Percentiles rank a stretch among this genome's conserved stretches.
phyloP scores from a whole-genome alignment of 345 rosid genomes.

The Brassica nigra region DNA sequence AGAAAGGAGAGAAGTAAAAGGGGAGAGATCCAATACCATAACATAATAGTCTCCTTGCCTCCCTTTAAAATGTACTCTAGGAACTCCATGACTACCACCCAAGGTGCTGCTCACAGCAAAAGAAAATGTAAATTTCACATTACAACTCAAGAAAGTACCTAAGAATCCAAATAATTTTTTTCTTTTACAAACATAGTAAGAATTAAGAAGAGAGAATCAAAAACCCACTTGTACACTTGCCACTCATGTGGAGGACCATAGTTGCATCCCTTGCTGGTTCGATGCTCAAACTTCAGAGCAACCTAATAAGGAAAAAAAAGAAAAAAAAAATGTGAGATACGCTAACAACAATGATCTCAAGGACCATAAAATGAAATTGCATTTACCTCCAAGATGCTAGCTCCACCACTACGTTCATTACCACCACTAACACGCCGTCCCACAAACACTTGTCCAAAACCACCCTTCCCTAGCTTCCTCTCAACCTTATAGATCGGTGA shows the following conservation, averaged over 20 bases:
- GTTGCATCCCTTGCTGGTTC: slow-evolving; percentile 95
- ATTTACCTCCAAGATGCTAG: slow-evolving; percentile 81
- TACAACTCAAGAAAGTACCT: neutral
- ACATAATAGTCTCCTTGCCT: slow-evolving; percentile 96
- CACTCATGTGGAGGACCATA: slow-evolving; percentile 98
- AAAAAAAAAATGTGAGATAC: neutral
- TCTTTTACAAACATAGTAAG: neutral
- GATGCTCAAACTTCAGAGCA: slow-evolving; percentile 95
- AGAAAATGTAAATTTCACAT: slow-evolving; percentile 2
- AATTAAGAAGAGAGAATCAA: neutral
- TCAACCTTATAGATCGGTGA: slow-evolving; percentile 88
- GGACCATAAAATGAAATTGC: too few species aligned
- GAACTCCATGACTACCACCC: slow-evolving; percentile 97
- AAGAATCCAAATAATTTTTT: neutral
- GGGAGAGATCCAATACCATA: slow-evolving; percentile 56
- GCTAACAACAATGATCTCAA: too few species aligned
- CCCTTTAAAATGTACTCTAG: slow-evolving; percentile 89
- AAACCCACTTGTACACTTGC: slow-evolving; percentile 89
- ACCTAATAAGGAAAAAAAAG: slow-evolving; percentile 52
- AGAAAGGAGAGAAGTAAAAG: slow-evolving; percentile 20
- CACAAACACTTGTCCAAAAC: slow-evolving; percentile 98
- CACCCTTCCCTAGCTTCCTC: slow-evolving; percentile 93
- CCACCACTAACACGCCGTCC: slow-evolving; percentile 81
- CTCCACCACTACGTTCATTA: slow-evolving; percentile 67
- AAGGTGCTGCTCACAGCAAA: slow-evolving; percentile 60